Conservation (phyloP, 768 basidiomycete genomes). For the Pleurotus sapidus region DNA sequence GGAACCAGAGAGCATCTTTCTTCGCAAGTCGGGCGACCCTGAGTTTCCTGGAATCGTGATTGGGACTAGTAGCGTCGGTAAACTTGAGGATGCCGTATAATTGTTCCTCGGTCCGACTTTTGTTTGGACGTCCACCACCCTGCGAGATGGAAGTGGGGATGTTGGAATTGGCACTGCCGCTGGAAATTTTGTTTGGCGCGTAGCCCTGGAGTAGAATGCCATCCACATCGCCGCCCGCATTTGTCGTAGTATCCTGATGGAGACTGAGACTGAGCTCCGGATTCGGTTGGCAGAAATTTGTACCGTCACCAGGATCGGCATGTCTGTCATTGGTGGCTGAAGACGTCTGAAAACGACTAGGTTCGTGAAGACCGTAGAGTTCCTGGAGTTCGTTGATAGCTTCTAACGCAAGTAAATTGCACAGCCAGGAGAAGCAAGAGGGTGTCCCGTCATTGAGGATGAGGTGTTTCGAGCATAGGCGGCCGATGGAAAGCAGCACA, state of each 20-base stretch:
- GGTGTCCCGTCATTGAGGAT: not conserved
- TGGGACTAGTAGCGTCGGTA: constrained; percentile 1
- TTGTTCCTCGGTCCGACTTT: constrained; percentile 4
- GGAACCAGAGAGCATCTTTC: constrained; percentile 53
- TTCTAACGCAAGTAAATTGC: constrained; percentile 32
- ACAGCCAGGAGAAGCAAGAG: constrained; percentile 10
- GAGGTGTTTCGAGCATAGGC: not conserved
- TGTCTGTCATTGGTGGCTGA: constrained; percentile 7
- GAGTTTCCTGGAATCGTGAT: constrained; percentile 11
- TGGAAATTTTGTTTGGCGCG: not conserved
- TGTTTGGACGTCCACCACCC: constrained; percentile 1
- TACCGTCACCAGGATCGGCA: not conserved
- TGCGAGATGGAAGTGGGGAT: not conserved
- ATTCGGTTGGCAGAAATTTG: not conserved
- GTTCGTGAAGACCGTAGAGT: constrained; percentile 15
- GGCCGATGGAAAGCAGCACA: constrained; percentile 13
- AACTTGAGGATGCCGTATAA: not conserved
- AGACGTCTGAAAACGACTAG: not conserved
- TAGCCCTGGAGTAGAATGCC: not conserved
- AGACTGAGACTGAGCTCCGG: not conserved
- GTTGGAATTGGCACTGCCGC: not conserved
- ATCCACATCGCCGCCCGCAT: not conserved
- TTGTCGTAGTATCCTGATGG: not conserved
- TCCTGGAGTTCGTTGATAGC: constrained; percentile 35
- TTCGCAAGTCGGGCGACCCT: constrained; percentile 38